phyloP scores from a whole-genome alignment of 176 grass and related monocot genomes.

The Aegilops tauschii region DNA sequence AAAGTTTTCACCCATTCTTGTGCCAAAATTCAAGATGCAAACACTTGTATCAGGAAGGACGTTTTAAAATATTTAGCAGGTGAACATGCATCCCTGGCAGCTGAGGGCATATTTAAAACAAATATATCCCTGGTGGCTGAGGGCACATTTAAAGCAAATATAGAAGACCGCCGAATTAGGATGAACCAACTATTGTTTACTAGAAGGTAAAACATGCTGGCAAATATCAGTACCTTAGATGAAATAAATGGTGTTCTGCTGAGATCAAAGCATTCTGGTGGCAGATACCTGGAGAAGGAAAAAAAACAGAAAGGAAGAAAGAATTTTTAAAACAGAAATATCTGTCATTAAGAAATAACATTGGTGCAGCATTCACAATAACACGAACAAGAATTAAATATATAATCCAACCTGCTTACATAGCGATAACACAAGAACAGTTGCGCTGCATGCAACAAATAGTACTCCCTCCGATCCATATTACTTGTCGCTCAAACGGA shows the following conservation, averaged over 20 bases:
- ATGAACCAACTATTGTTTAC: not conserved
- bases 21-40: not conserved
- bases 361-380: not conserved
- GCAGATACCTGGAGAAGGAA: slow-evolving; percentile 83
- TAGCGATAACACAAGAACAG: not conserved
- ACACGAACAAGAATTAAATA: not conserved
- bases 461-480: not conserved
- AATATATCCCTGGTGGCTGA: too few species aligned
- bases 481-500: too few species aligned
- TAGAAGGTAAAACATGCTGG: slow-evolving; percentile 21
- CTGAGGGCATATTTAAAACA: not conserved
- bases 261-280: slow-evolving; percentile 98
- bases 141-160: too few species aligned
- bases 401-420: not conserved
- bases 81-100: not conserved
- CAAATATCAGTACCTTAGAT: slow-evolving; percentile 72
- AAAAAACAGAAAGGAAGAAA: not conserved
- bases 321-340: not conserved
- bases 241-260: slow-evolving; percentile 97
- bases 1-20: not conserved
- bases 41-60: not conserved
- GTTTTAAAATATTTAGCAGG: slow-evolving; percentile 1
- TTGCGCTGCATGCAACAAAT: not conserved
- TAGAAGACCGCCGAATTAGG: not conserved
- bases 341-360: not conserved